phyloP scores from a whole-genome alignment of 2,329 filamentous ascomycete genomes.

The Penicillium sp. region DNA sequence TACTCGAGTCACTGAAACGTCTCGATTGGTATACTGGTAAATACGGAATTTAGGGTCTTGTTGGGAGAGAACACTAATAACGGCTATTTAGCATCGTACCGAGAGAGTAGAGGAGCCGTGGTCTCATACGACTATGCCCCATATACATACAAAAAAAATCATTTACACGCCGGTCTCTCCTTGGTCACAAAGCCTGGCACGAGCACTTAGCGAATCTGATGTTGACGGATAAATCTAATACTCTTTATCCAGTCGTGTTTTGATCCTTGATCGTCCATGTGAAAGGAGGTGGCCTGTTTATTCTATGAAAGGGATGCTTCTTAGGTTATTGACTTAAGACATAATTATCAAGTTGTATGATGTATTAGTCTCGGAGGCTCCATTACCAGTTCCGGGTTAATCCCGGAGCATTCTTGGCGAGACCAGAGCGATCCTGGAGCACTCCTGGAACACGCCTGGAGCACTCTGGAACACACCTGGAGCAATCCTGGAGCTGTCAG shows the following conservation, averaged over 20 bases:
- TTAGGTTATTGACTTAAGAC: background rate
- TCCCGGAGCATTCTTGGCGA: background rate
- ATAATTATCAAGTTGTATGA: background rate
- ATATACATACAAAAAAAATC: background rate
- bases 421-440: background rate
- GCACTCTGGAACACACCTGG: background rate
- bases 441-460: background rate
- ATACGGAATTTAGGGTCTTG: background rate
- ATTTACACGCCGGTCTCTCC: no score
- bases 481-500: background rate
- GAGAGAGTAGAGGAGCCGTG: background rate
- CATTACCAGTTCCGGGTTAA: background rate
- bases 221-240: background rate
- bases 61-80: background rate
- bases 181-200: background rate
- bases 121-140: background rate
- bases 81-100: background rate
- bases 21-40: background rate
- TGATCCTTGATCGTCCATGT: background rate
- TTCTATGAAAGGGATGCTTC: background rate
- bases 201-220: background rate
- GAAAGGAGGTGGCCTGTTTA: background rate
- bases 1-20: background rate
- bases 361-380: background rate
- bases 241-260: background rate